Conservation (phyloP, 106 monocot species). For the Posidonia australis region DNA sequence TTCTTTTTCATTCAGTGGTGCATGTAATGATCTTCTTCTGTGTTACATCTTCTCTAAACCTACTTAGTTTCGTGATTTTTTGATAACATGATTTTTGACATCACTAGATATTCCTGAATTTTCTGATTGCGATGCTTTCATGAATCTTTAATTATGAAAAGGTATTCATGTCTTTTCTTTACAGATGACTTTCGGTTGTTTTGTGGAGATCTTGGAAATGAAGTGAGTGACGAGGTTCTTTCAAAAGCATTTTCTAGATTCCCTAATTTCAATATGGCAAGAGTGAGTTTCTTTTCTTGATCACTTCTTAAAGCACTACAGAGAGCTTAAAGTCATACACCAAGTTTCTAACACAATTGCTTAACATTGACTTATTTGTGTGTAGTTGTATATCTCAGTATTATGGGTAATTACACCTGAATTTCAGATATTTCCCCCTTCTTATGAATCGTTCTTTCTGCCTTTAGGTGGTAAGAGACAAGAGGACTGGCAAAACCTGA, state of each 20-base stretch:
- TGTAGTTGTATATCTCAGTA: background rate
- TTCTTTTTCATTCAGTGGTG: too few relatives aligned
- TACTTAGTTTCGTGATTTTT: too few relatives aligned
- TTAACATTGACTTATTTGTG: background rate
- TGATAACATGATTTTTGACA: too few relatives aligned
- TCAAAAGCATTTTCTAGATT: conserved; percentile 82
- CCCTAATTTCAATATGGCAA: conserved; percentile 89
- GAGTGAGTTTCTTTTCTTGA: conserved; percentile 31
- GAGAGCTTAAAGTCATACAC: too few relatives aligned
- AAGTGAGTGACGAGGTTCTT: conserved; percentile 95
- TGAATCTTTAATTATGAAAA: too few relatives aligned
- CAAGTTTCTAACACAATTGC: too few relatives aligned
- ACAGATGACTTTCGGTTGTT: conserved; percentile 87
- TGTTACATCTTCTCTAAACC: too few relatives aligned
- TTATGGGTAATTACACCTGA: background rate
- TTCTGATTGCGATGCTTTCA: too few relatives aligned
- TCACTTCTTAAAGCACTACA: too few relatives aligned
- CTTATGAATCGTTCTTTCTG: background rate
- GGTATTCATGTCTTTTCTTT: background rate
- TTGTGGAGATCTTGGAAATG: conserved; percentile 94
- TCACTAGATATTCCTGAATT: too few relatives aligned
- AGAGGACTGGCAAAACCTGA: conserved; percentile 88
- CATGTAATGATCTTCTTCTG: too few relatives aligned
- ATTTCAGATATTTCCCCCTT: too few relatives aligned
- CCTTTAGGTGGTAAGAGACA: conserved; percentile 78